Conservation (phyloP, 106 monocot genomes). For the Xerophyta viscosa region DNA sequence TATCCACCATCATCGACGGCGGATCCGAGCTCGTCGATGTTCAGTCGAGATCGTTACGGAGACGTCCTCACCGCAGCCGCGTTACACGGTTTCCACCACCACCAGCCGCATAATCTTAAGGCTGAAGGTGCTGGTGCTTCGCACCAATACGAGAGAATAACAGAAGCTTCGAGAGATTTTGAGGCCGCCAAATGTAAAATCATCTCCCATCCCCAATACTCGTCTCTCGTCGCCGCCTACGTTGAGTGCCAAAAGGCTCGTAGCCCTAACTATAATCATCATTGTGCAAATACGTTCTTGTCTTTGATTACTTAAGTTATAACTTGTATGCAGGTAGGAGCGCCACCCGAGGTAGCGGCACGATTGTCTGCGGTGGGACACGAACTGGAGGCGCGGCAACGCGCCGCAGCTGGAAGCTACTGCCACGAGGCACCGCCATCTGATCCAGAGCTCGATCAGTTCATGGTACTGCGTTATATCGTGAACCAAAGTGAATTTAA, state of each 20-base stretch:
- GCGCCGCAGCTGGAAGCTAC: slow-evolving; percentile 7
- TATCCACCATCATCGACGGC: slow-evolving; percentile 6
- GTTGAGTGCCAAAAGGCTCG: slow-evolving; percentile 96
- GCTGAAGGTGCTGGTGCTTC: slow-evolving; percentile 22
- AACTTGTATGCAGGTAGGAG: slow-evolving; percentile 76
- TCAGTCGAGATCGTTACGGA: slow-evolving; percentile 12
- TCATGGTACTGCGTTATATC: slow-evolving; percentile 41
- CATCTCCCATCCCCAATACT: slow-evolving; percentile 87
- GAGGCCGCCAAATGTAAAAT: slow-evolving; percentile 78
- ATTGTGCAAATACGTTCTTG: too few relatives aligned
- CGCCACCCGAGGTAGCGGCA: slow-evolving; percentile 64
- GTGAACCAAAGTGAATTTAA: too few relatives aligned
- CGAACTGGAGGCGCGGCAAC: slow-evolving; percentile 37
- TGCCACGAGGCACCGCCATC: slow-evolving; percentile 15
- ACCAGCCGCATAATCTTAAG: slow-evolving; percentile 19
- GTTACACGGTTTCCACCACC: background rate
- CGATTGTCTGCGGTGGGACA: slow-evolving; percentile 37
- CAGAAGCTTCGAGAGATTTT: slow-evolving; percentile 16
- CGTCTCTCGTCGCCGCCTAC: slow-evolving; percentile 69
- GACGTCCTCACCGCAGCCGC: too few relatives aligned
- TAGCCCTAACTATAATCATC: too few relatives aligned
- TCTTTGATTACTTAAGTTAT: background rate
- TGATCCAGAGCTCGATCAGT: slow-evolving; percentile 97
- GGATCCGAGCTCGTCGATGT: slow-evolving; percentile 7
- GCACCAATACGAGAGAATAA: background rate